phyloP scores from a whole-genome alignment of 2,329 filamentous ascomycete genomes.

The Cladosporium sp. region DNA sequence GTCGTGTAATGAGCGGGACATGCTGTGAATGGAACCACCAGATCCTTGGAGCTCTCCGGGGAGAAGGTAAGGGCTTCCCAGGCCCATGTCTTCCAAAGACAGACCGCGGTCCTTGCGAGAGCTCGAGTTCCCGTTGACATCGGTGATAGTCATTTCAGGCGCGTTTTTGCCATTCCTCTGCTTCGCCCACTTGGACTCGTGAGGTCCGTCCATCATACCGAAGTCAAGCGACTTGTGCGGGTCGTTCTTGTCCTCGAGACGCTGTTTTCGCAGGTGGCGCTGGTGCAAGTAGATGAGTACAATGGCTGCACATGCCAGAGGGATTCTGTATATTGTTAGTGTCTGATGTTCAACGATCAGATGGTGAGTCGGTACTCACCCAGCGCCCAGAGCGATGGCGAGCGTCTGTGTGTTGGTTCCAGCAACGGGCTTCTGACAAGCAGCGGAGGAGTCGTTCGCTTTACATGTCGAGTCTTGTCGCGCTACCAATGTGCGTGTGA shows the following conservation, averaged over 20 bases:
- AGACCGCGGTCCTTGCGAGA: constrained; percentile 38
- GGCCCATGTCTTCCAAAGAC: constrained; percentile 57
- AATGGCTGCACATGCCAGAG: constrained; percentile 59
- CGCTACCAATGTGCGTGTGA: constrained; percentile 20
- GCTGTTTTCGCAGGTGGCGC: constrained; percentile 64
- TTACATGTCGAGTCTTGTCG: constrained; percentile 21
- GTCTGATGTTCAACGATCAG: background rate
- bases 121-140: constrained; percentile 42
- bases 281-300: constrained; percentile 74
- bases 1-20: constrained; percentile 67
- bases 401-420: constrained; percentile 23
- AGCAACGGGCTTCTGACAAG: constrained; percentile 26
- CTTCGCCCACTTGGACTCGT: constrained; percentile 36
- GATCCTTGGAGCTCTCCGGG: constrained; percentile 74
- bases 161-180: constrained; percentile 31
- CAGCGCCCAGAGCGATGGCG: constrained; percentile 30
- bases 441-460: constrained; percentile 18
- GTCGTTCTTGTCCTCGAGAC: constrained; percentile 73
- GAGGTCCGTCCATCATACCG: constrained; percentile 48
- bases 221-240: constrained; percentile 91
- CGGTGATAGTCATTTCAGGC: constrained; percentile 55
- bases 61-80: constrained; percentile 86
- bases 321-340: constrained; percentile 56
- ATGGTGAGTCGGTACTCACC: constrained; percentile 21
- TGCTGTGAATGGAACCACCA: constrained; percentile 76